These are phyloP conservation scores for Gloeopeniophorella convolvens DNA, from an alignment of 768 basidiomycete genomes.

Conservation along the genomic window DNA sequence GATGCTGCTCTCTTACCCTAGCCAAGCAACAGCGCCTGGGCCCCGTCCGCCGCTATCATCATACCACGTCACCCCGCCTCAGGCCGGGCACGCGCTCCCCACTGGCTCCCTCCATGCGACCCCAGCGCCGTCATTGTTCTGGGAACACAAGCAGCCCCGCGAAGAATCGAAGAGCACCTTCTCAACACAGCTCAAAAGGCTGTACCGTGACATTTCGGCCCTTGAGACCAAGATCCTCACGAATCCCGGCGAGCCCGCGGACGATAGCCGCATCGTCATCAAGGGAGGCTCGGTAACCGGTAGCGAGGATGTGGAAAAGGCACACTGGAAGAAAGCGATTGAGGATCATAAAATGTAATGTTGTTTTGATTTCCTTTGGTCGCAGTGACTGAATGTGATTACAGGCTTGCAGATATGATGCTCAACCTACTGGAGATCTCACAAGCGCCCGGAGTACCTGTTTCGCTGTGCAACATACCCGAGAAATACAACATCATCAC, in stretches of 20 bases:
- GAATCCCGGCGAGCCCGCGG: slow-evolving; percentile 52
- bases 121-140: slow-evolving; percentile 61
- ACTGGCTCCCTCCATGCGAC: no score
- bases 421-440: slow-evolving; percentile 81
- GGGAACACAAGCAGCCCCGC: slow-evolving; percentile 45
- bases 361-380: slow-evolving; percentile 5
- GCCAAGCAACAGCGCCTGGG: no score
- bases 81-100: no score
- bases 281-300: slow-evolving; percentile 23
- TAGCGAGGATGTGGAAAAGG: slow-evolving; percentile 60
- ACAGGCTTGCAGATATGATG: no score
- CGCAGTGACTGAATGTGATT: slow-evolving; percentile 7
- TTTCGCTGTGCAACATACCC: slow-evolving; percentile 81
- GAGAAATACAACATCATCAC: no score
- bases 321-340: slow-evolving; percentile 73
- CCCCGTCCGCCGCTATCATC: no score
- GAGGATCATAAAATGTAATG: no score
- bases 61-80: no score
- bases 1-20: no score
- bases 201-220: slow-evolving; percentile 75
- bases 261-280: slow-evolving; percentile 35
- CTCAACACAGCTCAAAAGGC: slow-evolving; percentile 64
- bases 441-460: slow-evolving; percentile 78
- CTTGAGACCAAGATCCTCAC: slow-evolving; percentile 71
- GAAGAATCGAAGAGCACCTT: slow-evolving; percentile 53